phyloP scores from a whole-genome alignment of 1,139 yeast genomes.

The Yamadazyma sp. region DNA sequence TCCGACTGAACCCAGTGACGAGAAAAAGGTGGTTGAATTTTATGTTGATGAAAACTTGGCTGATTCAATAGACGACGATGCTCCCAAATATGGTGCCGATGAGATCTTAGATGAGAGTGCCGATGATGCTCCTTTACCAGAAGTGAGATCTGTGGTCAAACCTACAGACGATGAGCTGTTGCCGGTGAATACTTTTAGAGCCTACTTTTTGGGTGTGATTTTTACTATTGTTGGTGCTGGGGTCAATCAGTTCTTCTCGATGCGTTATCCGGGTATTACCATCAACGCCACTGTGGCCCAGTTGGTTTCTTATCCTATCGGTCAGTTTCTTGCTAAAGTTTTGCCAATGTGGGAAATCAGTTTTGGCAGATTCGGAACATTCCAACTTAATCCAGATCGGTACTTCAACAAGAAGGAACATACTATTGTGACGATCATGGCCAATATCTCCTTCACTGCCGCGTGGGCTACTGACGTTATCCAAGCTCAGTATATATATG shows the following conservation, averaged over 20 bases:
- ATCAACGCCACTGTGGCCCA: constrained; percentile 52
- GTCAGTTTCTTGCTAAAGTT: constrained; percentile 34
- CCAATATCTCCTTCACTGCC: constrained; percentile 6
- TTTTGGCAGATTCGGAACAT: constrained; percentile 4
- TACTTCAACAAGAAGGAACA: constrained; percentile 63
- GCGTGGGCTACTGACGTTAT: constrained; percentile 24
- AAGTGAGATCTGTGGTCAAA: constrained; percentile 58
- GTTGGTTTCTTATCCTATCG: constrained; percentile 58
- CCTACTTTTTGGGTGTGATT: constrained; percentile 49
- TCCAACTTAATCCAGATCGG: constrained; percentile 23
- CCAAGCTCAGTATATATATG: constrained; percentile 43
- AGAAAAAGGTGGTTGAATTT: neutral
- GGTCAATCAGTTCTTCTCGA: constrained; percentile 57
- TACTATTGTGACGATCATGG: constrained; percentile 61
- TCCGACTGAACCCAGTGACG: neutral
- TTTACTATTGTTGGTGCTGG: constrained; percentile 59
- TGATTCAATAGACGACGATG: neutral
- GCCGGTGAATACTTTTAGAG: constrained; percentile 55
- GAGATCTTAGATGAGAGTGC: constrained; percentile 5
- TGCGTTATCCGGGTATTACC: constrained; percentile 53
- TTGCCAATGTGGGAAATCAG: constrained; percentile 25
- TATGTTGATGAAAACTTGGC: constrained; percentile 1
- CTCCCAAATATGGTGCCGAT: constrained; percentile 1
- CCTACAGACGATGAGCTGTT: constrained; percentile 50
- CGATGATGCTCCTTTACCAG: constrained; percentile 52